Base-by-base conservation (phyloP, 768 basidiomycete genomes). In the Mycena chlorophos region DNA sequence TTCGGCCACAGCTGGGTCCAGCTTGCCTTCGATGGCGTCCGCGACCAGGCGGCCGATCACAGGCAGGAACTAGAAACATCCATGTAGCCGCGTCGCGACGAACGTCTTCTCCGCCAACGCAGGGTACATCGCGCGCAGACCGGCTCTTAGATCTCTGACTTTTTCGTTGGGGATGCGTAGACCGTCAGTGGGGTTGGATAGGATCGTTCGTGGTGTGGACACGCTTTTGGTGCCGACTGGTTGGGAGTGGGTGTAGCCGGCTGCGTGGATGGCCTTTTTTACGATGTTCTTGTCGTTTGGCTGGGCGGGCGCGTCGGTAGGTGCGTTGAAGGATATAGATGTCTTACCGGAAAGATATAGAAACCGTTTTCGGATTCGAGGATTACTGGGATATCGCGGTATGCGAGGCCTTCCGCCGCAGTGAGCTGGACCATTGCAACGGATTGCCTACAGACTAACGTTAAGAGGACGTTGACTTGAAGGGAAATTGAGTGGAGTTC, bases 331-430 rank as follows among this genome's bases (percentile, higher is more conserved):
- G 42, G 34, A 46, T 34, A 38, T 46, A 25, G 22, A 51, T 27
- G 45, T 64, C 83, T 61, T 66, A 91, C 91, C 3, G 92, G 94
- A 69, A 96, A 92, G 29, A 86, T 67, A 71, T 96, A 96, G 66
- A 89, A 89, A 3, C 88, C 91, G 37, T 85, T 75, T 13, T 75
- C 70, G 51, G 88, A 87, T 69, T 94, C 82, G 56, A 95, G 67
- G 30, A 90, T 74, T 27, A 94, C 82, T n/a, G 88, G 88, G 54
- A 78, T 78, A 4, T 76, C 68, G 40, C 73, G 73, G 68, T 94
- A 95, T 3, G 61, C 55, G 6, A 78, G 75, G 0, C 78, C 85
- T 66, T 95, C 92, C 62, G 88, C 83, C 20, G 75, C 65, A 1
- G 78, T 81, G n/a, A 98, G 80, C 59, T 89, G 87, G 34, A 95